Evolutionary conservation across 257 asterid species (phyloP).

Genomic region (Salvia splendens): DNA sequence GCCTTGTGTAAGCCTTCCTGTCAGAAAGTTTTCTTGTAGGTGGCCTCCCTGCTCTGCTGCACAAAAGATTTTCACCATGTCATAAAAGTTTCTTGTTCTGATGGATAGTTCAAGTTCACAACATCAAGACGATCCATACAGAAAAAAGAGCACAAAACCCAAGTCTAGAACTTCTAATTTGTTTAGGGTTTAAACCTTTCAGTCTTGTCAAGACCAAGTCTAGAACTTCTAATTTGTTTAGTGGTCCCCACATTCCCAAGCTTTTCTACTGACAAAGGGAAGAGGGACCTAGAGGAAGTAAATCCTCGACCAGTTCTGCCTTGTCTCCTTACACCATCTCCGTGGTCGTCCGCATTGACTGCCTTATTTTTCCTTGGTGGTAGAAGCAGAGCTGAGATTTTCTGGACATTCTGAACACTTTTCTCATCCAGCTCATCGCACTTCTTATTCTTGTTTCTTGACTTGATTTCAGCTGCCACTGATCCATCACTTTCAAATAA

Average conservation of each 20-base stretch:
- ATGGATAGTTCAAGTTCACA: constrained; percentile 20
- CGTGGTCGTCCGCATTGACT: constrained; percentile 51
- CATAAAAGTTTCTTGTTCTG: constrained; percentile 11
- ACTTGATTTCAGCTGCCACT: constrained; percentile 69
- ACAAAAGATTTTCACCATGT: constrained; percentile 38
- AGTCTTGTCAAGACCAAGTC: constrained; percentile 71
- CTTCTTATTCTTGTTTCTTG: constrained; percentile 63
- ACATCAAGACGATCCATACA: constrained; percentile 9
- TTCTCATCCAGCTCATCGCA: constrained; percentile 65
- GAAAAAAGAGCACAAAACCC: constrained; percentile 16
- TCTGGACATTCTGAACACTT: constrained; percentile 69
- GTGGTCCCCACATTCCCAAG: constrained; percentile 73
- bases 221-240: constrained; percentile 82
- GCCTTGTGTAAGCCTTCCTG: constrained; percentile 77
- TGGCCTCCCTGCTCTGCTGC: constrained; percentile 82
- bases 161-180: too few species aligned
- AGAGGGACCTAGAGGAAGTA: constrained; percentile 67
- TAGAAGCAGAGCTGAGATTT: constrained; percentile 72
- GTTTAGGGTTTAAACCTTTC: constrained; percentile 57
- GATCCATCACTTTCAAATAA: constrained; percentile 90
- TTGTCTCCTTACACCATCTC: constrained; percentile 81
- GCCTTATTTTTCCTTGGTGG: constrained; percentile 82
- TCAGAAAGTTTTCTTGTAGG: constrained; percentile 86
- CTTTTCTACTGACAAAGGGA: constrained; percentile 68
- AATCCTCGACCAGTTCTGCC: constrained; percentile 83